Conservation (phyloP, 1,284 basidiomycete species). For the Ganoderma lingzhi region DNA sequence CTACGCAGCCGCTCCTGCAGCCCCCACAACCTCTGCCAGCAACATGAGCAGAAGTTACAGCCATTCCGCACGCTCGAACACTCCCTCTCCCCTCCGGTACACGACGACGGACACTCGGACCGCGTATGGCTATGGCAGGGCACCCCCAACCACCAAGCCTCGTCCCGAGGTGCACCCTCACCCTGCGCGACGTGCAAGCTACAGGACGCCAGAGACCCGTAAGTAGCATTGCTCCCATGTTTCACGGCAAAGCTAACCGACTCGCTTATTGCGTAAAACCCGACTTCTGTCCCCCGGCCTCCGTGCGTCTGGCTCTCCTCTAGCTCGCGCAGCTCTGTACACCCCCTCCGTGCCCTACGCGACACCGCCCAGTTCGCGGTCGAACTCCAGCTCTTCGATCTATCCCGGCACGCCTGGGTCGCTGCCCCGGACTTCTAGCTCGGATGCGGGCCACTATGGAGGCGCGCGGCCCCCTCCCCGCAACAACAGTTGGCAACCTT, state of each 20-base stretch:
- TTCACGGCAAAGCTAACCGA: constrained; percentile 13
- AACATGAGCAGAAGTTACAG: constrained; percentile 41
- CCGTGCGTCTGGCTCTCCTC: constrained; percentile 14
- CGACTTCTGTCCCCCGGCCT: neutral
- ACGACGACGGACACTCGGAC: constrained; percentile 43
- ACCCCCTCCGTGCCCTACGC: constrained; percentile 39
- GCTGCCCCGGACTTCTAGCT: constrained; percentile 40
- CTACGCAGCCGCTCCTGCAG: constrained; percentile 35
- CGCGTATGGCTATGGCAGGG: constrained; percentile 40
- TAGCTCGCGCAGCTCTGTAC: constrained; percentile 34
- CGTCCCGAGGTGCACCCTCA: constrained; percentile 37
- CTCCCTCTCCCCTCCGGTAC: constrained; percentile 48
- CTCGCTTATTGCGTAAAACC: constrained; percentile 2
- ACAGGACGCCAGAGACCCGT: constrained; percentile 39
- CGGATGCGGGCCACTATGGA: constrained; percentile 38
- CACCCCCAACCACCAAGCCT: constrained; percentile 31
- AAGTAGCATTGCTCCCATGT: constrained; percentile 25
- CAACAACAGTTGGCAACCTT: constrained; percentile 52
- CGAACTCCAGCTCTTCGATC: constrained; percentile 55
- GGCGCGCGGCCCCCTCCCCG: constrained; percentile 48
- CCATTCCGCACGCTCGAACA: constrained; percentile 40
- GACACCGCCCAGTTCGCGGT: constrained; percentile 51
- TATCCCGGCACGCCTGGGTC: constrained; percentile 41
- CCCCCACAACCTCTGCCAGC: constrained; percentile 17
- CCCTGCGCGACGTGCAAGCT: constrained; percentile 38